These are phyloP conservation scores for Xylaria sp. DNA, from an alignment of 2,329 filamentous ascomycete genomes.

Conservation along the genomic window DNA sequence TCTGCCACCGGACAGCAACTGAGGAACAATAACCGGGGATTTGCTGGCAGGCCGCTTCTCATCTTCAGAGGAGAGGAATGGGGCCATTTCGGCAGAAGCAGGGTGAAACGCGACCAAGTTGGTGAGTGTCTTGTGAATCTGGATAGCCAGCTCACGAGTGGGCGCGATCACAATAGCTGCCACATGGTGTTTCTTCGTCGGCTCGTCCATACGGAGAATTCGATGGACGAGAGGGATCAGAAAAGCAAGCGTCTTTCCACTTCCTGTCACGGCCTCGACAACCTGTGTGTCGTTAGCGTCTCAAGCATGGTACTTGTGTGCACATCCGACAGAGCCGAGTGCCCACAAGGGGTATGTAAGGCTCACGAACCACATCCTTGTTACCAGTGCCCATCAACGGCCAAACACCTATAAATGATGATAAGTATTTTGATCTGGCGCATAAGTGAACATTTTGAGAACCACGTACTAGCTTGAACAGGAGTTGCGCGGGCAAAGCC, in stretches of 20 bases:
- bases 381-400: conserved; percentile 65
- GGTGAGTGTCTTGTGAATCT: conserved; percentile 78
- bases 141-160: conserved; percentile 83
- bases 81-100: conserved; percentile 64
- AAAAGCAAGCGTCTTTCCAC: conserved; percentile 80
- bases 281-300: conserved; percentile 14
- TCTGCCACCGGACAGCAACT: conserved; percentile 75
- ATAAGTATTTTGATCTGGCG: conserved; percentile 1
- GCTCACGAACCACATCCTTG: conserved; percentile 26
- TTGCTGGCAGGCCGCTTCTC: conserved; percentile 48
- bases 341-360: background rate
- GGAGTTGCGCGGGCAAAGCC: conserved; percentile 85
- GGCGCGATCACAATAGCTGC: conserved; percentile 89
- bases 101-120: conserved; percentile 78
- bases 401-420: conserved; percentile 47
- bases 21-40: conserved; percentile 63
- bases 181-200: conserved; percentile 83
- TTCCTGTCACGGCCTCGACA: conserved; percentile 72
- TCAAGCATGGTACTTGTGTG: background rate
- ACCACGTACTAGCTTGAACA: conserved; percentile 68
- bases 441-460: background rate
- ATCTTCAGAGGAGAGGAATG: conserved; percentile 47
- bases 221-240: conserved; percentile 71
- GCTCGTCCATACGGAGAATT: conserved; percentile 71
- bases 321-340: background rate